Conservation (phyloP, 208 protist genomes). For the Trypanosoma cruzi region DNA sequence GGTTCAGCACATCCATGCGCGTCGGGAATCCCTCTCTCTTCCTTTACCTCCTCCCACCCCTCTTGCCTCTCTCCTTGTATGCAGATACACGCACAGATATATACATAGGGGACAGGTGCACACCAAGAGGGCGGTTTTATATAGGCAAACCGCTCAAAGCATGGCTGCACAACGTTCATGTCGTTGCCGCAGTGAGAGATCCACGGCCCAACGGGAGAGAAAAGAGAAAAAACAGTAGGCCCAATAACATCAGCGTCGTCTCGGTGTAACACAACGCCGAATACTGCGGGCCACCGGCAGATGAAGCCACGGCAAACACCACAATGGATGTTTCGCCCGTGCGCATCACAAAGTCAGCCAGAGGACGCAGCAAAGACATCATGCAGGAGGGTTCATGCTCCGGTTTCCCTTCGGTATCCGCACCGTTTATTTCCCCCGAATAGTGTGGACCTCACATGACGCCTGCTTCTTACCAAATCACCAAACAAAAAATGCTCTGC, state of each 20-base stretch:
- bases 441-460: not conserved
- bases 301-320: slow-evolving; percentile 19
- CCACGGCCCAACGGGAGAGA: not conserved
- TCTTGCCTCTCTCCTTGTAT: not conserved
- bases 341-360: not conserved
- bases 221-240: not conserved
- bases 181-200: not conserved
- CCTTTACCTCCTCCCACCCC: too few relatives aligned
- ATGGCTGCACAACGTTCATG: not conserved
- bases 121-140: not conserved
- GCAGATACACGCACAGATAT: not conserved
- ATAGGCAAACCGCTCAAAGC: not conserved
- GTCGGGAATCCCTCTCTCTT: too few relatives aligned
- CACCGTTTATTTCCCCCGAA: not conserved
- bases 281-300: slow-evolving; percentile 23
- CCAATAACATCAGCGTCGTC: slow-evolving; percentile 1
- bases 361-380: not conserved
- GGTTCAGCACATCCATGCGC: too few relatives aligned
- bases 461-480: not conserved
- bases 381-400: not conserved
- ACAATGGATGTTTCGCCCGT: slow-evolving; percentile 8
- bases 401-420: not conserved
- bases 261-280: slow-evolving; percentile 26
- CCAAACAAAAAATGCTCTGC: not conserved
- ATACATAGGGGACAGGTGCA: not conserved